Evolutionary conservation across 371 early-diverging fungal species (phyloP), one percentile per base, ranked within the genome.

Genomic region (Choanephora cucurbitarum): DNA sequence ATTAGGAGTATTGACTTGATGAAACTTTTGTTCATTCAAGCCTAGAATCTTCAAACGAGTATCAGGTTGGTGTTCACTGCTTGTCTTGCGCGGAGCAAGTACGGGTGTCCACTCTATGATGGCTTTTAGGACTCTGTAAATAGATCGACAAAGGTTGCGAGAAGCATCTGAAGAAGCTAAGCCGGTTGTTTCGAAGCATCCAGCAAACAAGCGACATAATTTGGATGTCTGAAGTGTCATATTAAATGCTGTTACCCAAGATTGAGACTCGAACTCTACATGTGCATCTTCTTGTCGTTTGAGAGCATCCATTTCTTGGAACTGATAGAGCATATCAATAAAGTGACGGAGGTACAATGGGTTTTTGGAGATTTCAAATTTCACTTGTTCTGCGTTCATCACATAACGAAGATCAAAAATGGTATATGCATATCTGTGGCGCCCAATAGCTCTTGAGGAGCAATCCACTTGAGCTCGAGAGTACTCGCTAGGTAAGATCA

Each of bases 221-320:
- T 86, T 91, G 49, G 87, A 89, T 13, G 87, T 84, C 53, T 89
- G 91, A 41, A 91, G 64, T 5, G 92, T 90, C 28, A 91, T 85
- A 57, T 93, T 93, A 69, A 96, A 96, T 0, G 95, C 93, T 57
- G 87, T 80, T 11, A 92, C 81, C 97, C 96, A 96, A 1, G 89
- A 84, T 23, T 90, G 85, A 10, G 87, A 79, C 69, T 97, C 98
- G 55, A 88, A 97, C 69, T 94, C 95, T 8, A 97, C 88, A 59
- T 97, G 98, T 15, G 80, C 74, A 14, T 80, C 72, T 2, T 76
- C 67, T 18, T 88, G 82, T 21, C 96, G 90, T 18, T 72, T 69
- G 51, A 91, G 84, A 3, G 94, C 91, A 60, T 95, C 89, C 94
- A 96, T 95, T 15, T 90, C 96, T 68, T 97, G 97, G 70, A 94